These are phyloP conservation scores for Francoa sonchifolia DNA, from an alignment of 441 rosid species.

Conservation along the genomic window DNA sequence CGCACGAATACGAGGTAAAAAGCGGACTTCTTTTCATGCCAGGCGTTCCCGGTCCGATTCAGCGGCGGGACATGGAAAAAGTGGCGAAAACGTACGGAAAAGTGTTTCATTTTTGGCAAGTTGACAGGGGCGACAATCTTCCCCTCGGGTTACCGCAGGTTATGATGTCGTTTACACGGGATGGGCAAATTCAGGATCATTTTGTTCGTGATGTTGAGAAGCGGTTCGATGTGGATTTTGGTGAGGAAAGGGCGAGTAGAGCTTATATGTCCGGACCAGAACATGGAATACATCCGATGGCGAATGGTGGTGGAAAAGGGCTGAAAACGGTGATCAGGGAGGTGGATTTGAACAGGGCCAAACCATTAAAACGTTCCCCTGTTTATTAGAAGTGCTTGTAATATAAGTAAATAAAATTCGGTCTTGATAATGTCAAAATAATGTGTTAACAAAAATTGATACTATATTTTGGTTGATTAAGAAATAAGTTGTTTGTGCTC, in stretches of 20 bases:
- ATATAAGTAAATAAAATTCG: too few relatives aligned
- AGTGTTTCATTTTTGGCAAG: slow-evolving; percentile 73
- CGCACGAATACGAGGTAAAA: slow-evolving; percentile 66
- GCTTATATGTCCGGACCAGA: slow-evolving; percentile 42
- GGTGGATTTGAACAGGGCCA: too few relatives aligned
- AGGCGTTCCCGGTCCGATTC: slow-evolving; percentile 35
- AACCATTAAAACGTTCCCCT: too few relatives aligned
- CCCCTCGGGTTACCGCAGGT: slow-evolving; percentile 58
- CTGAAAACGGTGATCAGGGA: slow-evolving; percentile 33
- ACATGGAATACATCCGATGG: slow-evolving; percentile 55
- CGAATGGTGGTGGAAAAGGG: slow-evolving; percentile 57
- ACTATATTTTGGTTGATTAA: too few relatives aligned
- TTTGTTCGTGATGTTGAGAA: slow-evolving; percentile 33
- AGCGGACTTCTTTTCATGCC: slow-evolving; percentile 67
- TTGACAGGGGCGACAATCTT: slow-evolving; percentile 48
- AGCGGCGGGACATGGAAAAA: slow-evolving; percentile 51
- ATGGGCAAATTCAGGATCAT: slow-evolving; percentile 43
- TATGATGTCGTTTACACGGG: slow-evolving; percentile 59
- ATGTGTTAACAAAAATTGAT: too few relatives aligned
- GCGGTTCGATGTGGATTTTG: slow-evolving; percentile 30
- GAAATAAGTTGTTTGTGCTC: too few relatives aligned
- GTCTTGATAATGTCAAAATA: too few relatives aligned
- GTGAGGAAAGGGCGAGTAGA: slow-evolving; percentile 35
- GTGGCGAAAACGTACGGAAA: slow-evolving; percentile 57
- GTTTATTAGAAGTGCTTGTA: too few relatives aligned